Conservation (phyloP, 495 filamentous ascomycete species). For the Penicillium paradoxum region DNA sequence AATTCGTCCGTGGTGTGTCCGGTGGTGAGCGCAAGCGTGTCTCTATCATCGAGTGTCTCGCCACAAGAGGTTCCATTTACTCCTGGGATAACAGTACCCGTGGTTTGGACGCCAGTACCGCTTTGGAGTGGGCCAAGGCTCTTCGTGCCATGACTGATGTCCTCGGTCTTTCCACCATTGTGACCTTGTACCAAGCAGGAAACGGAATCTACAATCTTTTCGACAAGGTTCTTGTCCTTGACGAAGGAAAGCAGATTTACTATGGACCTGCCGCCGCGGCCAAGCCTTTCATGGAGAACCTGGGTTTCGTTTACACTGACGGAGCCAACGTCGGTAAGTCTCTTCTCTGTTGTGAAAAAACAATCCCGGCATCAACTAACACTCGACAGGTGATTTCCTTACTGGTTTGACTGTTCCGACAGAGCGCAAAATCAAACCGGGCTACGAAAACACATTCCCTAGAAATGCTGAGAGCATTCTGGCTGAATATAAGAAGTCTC, state of each 20-base stretch:
- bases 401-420: slow-evolving; percentile 65
- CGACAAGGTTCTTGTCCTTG: slow-evolving; percentile 65
- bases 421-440: slow-evolving; percentile 56
- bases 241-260: slow-evolving; percentile 58
- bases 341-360: neutral
- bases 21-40: slow-evolving; percentile 77
- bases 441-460: slow-evolving; percentile 43
- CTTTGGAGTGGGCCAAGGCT: slow-evolving; percentile 48
- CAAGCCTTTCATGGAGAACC: slow-evolving; percentile 57
- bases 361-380: neutral
- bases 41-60: slow-evolving; percentile 61
- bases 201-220: slow-evolving; percentile 58
- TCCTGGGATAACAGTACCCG: slow-evolving; percentile 59
- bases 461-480: slow-evolving; percentile 38
- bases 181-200: slow-evolving; percentile 57
- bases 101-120: slow-evolving; percentile 58
- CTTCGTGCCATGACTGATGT: slow-evolving; percentile 44
- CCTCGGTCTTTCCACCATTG: slow-evolving; percentile 40
- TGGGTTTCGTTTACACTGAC: slow-evolving; percentile 60
- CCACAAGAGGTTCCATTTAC: slow-evolving; percentile 52
- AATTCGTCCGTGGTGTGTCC: slow-evolving; percentile 72
- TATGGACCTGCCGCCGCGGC: slow-evolving; percentile 55
- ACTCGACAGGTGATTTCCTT: slow-evolving; percentile 63
- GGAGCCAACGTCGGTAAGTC: slow-evolving; percentile 29
- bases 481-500: slow-evolving; percentile 35